Conservation (phyloP, 2,329 filamentous ascomycete genomes). For the Hypoxylon sp. region DNA sequence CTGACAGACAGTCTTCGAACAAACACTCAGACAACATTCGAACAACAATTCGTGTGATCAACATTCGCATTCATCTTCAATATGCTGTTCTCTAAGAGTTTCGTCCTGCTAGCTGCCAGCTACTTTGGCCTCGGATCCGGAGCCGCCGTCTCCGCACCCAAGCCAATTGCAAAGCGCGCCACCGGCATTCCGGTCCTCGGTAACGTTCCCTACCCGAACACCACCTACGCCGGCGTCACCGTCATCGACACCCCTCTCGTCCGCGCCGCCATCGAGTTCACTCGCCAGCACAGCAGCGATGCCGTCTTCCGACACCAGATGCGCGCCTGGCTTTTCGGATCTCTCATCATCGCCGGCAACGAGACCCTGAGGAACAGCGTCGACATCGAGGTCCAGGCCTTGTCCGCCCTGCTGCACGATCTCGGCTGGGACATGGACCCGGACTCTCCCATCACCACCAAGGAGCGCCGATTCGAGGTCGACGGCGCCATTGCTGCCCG, state of each 20-base stretch:
- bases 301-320: slow-evolving; percentile 39
- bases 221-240: slow-evolving; percentile 37
- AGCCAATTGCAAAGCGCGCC: neutral
- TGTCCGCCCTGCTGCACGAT: slow-evolving; percentile 39
- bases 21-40: too few species aligned
- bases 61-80: slow-evolving; percentile 14
- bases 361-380: slow-evolving; percentile 34
- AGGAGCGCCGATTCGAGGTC: slow-evolving; percentile 42
- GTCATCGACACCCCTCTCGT: slow-evolving; percentile 42
- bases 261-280: slow-evolving; percentile 28
- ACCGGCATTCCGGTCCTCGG: slow-evolving; percentile 14
- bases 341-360: slow-evolving; percentile 36
- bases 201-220: slow-evolving; percentile 31
- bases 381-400: slow-evolving; percentile 40
- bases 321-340: slow-evolving; percentile 40
- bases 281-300: slow-evolving; percentile 33
- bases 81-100: slow-evolving; percentile 27
- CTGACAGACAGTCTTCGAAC: too few species aligned
- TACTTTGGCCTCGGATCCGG: slow-evolving; percentile 12
- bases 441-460: slow-evolving; percentile 26
- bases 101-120: slow-evolving; percentile 21
- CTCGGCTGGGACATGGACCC: slow-evolving; percentile 41
- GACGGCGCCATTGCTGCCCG: slow-evolving; percentile 42
- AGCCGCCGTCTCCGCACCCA: neutral
- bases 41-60: too few species aligned